Conservation (phyloP, 2,329 filamentous ascomycete genomes). For the Acephala macrosclerotiorum region DNA sequence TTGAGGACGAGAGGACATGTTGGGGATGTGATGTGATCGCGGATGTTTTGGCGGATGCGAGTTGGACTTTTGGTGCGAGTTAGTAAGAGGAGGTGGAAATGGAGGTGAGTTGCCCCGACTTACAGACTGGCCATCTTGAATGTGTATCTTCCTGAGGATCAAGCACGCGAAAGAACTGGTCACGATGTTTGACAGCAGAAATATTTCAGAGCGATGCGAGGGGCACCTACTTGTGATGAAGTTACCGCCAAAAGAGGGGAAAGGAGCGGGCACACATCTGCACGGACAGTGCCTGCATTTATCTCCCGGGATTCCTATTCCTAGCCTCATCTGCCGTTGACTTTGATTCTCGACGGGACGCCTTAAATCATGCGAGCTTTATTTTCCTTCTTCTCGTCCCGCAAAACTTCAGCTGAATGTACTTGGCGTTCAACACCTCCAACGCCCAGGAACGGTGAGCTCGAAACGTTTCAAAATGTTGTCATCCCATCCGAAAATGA, state of each 20-base stretch:
- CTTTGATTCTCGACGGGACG: neutral
- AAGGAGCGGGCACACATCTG: neutral
- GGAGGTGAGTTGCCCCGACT: neutral
- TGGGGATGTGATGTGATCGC: conserved; percentile 30
- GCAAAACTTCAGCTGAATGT: conserved; percentile 11
- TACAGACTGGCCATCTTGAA: conserved; percentile 17
- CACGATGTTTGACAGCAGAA: neutral
- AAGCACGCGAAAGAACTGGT: neutral
- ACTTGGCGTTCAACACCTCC: neutral
- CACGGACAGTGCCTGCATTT: conserved; percentile 1
- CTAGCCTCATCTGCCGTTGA: neutral
- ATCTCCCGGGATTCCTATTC: neutral
- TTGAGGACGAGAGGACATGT: conserved; percentile 20
- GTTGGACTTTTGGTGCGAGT: conserved; percentile 27
- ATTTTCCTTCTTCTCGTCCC: conserved; percentile 10
- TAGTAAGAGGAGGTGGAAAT: neutral
- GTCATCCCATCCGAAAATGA: neutral
- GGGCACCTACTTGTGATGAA: neutral
- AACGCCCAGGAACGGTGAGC: neutral
- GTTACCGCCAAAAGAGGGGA: neutral
- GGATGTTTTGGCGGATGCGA: conserved; percentile 31
- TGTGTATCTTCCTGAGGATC: neutral
- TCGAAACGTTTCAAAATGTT: neutral
- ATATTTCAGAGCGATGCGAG: neutral
- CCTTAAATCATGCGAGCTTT: neutral